Evolutionary conservation across 768 basidiomycete genomes (phyloP).

Genomic region (Cystofilobasidium bisporidii): DNA sequence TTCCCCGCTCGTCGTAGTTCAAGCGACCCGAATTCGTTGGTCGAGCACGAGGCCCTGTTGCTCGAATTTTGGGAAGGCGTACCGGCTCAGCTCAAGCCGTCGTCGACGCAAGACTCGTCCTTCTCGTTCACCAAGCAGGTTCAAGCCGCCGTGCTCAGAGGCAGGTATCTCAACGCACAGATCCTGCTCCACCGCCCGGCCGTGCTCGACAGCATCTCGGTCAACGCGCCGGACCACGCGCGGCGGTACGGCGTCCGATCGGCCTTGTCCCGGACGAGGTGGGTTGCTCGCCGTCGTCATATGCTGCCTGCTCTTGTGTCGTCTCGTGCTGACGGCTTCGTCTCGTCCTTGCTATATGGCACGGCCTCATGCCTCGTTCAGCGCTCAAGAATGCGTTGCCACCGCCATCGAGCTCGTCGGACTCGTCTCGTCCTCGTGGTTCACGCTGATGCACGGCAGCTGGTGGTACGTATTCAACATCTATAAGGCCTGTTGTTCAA

Average conservation of each 20-base stretch:
- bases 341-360: no score
- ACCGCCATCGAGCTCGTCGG: not conserved
- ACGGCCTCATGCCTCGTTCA: not conserved
- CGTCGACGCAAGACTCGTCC: not conserved
- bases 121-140: not conserved
- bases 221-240: not conserved
- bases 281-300: not conserved
- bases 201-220: not conserved
- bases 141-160: not conserved
- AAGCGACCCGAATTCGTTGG: not conserved
- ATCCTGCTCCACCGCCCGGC: not conserved
- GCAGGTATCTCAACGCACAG: not conserved
- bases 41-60: not conserved
- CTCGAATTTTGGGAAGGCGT: not conserved
- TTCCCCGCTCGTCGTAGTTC: no score
- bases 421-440: not conserved
- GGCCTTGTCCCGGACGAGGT: not conserved
- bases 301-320: not conserved
- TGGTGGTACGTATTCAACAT: constrained; percentile 8
- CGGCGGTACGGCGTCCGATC: not conserved
- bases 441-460: not conserved
- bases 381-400: not conserved
- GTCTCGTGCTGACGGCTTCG: no score
- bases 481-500: no score
- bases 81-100: not conserved